phyloP scores from a whole-genome alignment of 2,329 filamentous ascomycete species.

The Aspergillus jensenii region DNA sequence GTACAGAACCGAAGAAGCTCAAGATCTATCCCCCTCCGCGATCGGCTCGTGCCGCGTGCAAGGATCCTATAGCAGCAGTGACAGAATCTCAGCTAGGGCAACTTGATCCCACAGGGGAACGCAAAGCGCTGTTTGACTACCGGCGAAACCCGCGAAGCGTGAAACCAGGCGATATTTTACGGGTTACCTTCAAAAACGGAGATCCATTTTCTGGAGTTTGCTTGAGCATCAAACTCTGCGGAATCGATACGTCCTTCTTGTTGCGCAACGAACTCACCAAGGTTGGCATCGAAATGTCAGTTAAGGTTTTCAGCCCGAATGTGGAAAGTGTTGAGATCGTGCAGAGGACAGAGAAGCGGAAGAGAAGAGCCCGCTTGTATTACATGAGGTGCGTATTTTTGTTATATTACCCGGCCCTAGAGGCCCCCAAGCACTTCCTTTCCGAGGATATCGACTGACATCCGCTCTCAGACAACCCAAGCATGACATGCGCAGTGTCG shows the following conservation, averaged over 20 bases:
- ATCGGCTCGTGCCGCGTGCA: constrained; percentile 37
- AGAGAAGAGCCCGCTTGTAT: constrained; percentile 81
- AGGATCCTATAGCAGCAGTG: constrained; percentile 67
- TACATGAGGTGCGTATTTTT: constrained; percentile 68
- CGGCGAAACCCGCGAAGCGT: constrained; percentile 74
- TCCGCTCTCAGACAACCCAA: constrained; percentile 59
- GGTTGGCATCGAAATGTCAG: constrained; percentile 94
- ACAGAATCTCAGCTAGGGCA: constrained; percentile 66
- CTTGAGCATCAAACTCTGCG: constrained; percentile 81
- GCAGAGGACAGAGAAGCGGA: constrained; percentile 79
- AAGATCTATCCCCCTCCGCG: constrained; percentile 53
- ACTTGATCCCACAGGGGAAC: constrained; percentile 82
- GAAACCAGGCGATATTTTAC: constrained; percentile 84
- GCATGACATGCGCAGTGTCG: constrained; percentile 84
- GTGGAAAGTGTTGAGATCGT: constrained; percentile 92
- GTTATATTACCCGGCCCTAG: not conserved
- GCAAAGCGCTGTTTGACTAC: constrained; percentile 74
- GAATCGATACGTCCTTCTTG: constrained; percentile 83
- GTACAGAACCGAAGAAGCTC: constrained; percentile 48
- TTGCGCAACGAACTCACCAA: constrained; percentile 83
- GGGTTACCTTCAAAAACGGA: constrained; percentile 78
- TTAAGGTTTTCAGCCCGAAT: constrained; percentile 89
- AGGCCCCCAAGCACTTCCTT: not conserved
- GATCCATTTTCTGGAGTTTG: constrained; percentile 90
- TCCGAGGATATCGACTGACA: constrained; percentile 13